Base-by-base conservation (phyloP, 495 filamentous ascomycete genomes). In the Lichenothelia convexa region DNA sequence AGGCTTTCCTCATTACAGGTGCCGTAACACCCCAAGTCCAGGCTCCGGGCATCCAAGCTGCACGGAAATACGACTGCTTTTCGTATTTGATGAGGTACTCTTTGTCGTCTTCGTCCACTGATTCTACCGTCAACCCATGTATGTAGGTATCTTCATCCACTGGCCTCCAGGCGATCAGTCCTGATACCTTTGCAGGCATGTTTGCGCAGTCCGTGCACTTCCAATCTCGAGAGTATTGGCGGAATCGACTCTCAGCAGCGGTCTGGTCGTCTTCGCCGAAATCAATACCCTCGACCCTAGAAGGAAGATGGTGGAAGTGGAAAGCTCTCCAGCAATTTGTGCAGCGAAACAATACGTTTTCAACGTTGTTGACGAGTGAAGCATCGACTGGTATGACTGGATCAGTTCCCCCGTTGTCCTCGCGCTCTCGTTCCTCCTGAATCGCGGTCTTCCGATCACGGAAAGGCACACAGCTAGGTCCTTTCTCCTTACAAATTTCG, bases 61-160 rank as follows among this genome's bases (percentile, higher is more conserved):
- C 76, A 36, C 76, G 76, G 44, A 72, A 77, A 42, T 93, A 87
- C 0, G 86, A 92, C 35, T 70, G 65, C 0, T 61, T 49, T 23
- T 78, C 70, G 77, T 84, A 95, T 53, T 89, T 94, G 46, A 95
- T 60, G 1, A 99, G 67, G 45, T 95, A 95, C 46, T 93, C 83
- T 30, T 85, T 78, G 3, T 80, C 61, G 26, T 80, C 72, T 48
- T 84, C 77, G 13, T 70, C 63, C 13, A 66, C 53, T 18, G 67
- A 62, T 21, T 82, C 64, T 9, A 63, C 57, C 3, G 66, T 48
- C 6, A 48, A 54, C 0, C 61, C 64, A 4, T 59, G 35, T 3
- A 48, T 53, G 35, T 77, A 72, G 5, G 36, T 47, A 15, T 65
- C 61, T 12, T 60, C 51, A 38, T 75, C 57, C 2, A 55, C 41